Evolutionary conservation across 345 rosid species (phyloP).

Genomic region (Arabis hirsuta): DNA sequence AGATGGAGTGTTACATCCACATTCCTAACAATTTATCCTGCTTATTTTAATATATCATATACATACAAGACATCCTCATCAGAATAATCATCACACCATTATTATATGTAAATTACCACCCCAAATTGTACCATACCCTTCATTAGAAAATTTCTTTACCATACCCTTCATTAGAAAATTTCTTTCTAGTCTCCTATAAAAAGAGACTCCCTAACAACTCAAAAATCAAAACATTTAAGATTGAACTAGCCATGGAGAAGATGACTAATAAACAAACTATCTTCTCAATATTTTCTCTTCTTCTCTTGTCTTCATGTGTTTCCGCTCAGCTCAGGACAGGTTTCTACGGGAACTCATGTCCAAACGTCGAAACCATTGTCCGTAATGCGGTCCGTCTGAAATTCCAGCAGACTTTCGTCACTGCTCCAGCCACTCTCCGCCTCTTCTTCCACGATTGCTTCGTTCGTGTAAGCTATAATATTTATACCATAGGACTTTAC

Average conservation of each 20-base stretch:
- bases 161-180: slow-evolving; percentile 6
- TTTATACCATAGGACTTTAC: neutral
- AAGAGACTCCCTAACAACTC: slow-evolving; percentile 17
- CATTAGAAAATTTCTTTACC: slow-evolving; percentile 1
- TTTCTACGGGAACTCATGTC: slow-evolving; percentile 42
- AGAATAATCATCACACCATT: slow-evolving; percentile 31
- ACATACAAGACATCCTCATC: slow-evolving; percentile 26
- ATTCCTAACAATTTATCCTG: slow-evolving; percentile 40
- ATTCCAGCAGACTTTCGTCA: slow-evolving; percentile 47
- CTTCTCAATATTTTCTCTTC: slow-evolving; percentile 33
- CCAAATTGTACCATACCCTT: slow-evolving; percentile 30
- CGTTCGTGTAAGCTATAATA: slow-evolving; percentile 40
- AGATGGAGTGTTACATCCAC: slow-evolving; percentile 42
- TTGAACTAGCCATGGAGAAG: slow-evolving; percentile 38
- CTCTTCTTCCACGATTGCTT: slow-evolving; percentile 50
- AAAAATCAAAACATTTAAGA: slow-evolving; percentile 9
- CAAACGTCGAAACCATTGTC: slow-evolving; percentile 42
- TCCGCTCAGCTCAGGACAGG: slow-evolving; percentile 46
- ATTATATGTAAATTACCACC: slow-evolving; percentile 17
- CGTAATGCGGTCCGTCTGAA: slow-evolving; percentile 43
- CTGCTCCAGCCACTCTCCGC: slow-evolving; percentile 50
- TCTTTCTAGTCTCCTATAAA: slow-evolving; percentile 25
- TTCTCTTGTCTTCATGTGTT: slow-evolving; percentile 39
- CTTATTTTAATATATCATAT: slow-evolving; percentile 28
- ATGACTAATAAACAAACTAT: slow-evolving; percentile 26